Conservation (phyloP, 768 basidiomycete species). For the Hemileccinum impolitum region DNA sequence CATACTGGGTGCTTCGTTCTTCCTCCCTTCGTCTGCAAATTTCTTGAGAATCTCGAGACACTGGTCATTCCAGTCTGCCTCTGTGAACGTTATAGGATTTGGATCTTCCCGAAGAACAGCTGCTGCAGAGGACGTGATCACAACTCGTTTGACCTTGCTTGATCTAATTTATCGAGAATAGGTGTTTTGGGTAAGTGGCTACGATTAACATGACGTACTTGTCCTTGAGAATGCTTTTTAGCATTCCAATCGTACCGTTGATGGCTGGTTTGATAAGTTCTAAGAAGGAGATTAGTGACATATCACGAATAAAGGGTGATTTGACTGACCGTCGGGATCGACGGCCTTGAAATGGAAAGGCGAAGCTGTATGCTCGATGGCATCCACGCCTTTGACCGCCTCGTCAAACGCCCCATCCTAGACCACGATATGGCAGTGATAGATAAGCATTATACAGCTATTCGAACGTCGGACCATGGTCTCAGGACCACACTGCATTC, state of each 20-base stretch:
- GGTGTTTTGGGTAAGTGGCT: neutral
- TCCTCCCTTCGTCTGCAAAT: constrained; percentile 46
- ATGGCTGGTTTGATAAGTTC: constrained; percentile 72
- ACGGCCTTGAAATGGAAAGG: constrained; percentile 49
- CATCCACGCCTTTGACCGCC: constrained; percentile 73
- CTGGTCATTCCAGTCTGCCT: constrained; percentile 60
- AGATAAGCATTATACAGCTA: neutral
- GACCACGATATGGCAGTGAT: neutral
- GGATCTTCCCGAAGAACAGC: constrained; percentile 37
- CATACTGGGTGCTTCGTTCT: constrained; percentile 31
- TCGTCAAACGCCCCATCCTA: constrained; percentile 74
- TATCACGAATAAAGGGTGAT: neutral
- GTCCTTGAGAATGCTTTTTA: constrained; percentile 55
- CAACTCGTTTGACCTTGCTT: constrained; percentile 59
- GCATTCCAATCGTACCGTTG: constrained; percentile 60
- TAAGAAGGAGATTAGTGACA: constrained; percentile 17
- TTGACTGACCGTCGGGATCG: constrained; percentile 38
- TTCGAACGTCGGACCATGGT: too few relatives aligned
- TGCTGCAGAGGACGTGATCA: constrained; percentile 63
- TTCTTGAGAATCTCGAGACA: constrained; percentile 36
- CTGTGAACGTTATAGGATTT: constrained; percentile 34
- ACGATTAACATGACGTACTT: constrained; percentile 32
- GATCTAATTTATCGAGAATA: constrained; percentile 8
- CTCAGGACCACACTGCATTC: neutral
- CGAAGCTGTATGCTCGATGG: constrained; percentile 66